Evolutionary conservation across 345 rosid genomes (phyloP).

Genomic region (Acer negundo): DNA sequence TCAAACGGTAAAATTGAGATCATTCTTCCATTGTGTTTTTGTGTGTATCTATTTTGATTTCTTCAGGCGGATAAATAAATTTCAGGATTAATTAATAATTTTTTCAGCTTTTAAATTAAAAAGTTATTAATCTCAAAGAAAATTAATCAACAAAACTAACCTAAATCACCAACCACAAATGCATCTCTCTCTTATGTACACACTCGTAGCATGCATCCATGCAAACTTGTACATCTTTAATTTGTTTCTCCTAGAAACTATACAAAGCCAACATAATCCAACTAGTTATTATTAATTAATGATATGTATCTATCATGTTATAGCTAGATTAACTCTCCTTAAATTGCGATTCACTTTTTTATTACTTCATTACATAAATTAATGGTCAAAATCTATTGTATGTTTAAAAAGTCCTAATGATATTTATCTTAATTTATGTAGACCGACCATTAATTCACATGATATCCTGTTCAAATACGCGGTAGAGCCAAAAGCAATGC

Average conservation of each 20-base stretch:
- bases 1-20: no score
- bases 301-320: no score
- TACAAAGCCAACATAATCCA: no score
- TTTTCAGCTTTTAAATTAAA: background rate
- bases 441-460: conserved; percentile 10
- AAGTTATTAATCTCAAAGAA: background rate
- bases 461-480: background rate
- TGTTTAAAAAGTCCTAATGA: no score
- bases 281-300: no score
- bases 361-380: background rate
- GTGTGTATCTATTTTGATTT: no score
- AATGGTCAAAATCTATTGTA: background rate
- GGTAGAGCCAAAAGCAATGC: no score
- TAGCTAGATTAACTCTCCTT: background rate
- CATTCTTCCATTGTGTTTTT: no score
- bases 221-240: background rate
- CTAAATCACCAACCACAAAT: background rate
- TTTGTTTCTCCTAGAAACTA: background rate
- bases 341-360: background rate
- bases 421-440: background rate
- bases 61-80: no score
- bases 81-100: no score
- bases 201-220: background rate
- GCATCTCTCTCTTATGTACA: background rate
- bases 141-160: background rate